These are phyloP conservation scores for Mycena galopus DNA, from an alignment of 768 basidiomycete genomes.

Conservation along the genomic window DNA sequence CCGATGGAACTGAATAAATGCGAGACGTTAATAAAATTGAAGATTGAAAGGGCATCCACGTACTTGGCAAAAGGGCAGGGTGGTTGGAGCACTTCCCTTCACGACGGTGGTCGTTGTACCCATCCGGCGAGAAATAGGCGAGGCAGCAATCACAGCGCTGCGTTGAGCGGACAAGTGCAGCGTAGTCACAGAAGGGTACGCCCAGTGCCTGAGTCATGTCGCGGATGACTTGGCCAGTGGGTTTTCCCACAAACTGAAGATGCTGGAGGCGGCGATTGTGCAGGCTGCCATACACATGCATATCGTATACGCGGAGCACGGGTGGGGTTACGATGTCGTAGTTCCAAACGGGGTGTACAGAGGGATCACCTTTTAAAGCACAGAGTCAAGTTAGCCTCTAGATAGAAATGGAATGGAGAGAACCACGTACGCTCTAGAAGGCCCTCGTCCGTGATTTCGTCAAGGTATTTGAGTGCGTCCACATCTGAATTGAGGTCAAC, in stretches of 20 bases:
- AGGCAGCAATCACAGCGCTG: not conserved
- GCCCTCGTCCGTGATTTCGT: no score
- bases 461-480: no score
- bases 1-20: no score
- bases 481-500: no score
- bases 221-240: not conserved
- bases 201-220: not conserved
- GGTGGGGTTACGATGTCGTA: not conserved
- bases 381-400: not conserved
- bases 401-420: not conserved
- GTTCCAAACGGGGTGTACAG: not conserved
- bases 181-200: constrained; percentile 1
- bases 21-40: no score
- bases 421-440: not conserved
- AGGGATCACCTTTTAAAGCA: not conserved
- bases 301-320: not conserved
- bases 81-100: constrained; percentile 10
- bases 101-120: not conserved
- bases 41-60: not conserved
- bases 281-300: not conserved
- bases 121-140: not conserved
- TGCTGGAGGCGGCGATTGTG: not conserved
- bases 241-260: not conserved
- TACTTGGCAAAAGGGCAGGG: not conserved
- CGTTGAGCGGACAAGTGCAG: not conserved